Evolutionary conservation across 1,284 basidiomycete species (phyloP), one percentile per base, ranked within the genome.

Genomic region (Boletus sp.): DNA sequence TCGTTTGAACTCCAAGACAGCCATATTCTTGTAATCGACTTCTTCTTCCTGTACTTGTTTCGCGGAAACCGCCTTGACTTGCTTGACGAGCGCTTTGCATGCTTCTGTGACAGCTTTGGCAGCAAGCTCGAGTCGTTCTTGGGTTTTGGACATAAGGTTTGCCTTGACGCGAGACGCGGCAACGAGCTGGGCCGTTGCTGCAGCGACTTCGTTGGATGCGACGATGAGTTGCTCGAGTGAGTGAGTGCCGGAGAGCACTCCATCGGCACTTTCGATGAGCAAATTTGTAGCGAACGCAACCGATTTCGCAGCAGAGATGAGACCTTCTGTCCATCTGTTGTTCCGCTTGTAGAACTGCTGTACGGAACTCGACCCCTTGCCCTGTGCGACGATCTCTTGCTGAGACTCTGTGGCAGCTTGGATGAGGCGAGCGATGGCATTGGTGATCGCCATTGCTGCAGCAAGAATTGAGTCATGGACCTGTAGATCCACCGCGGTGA

Each of bases 311-410:
- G 97, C 97, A 35, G 95, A 97, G 69, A 99, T 97, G 66, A 99
- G 89, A 67, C 97, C 97, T 77, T 99, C 97, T 23, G 97, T 99
- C 97, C 97, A 99, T 64, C 97, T 88, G 78, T 99, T 98, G 87
- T 99, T 98, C 65, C 93, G 89, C 82, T 99, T 99, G 87, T 98
- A 99, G 85, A 99, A 99, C 72, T 98, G 97, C 77, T 97, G 95
- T 25, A 82, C 87, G 28, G 94, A 88, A 74, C 89, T 94, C 16
- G 94, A 91, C 8, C 97, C 97, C 76, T 89, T 93, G 64, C 97
- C 97, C 78, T 97, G 90, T 6, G 91, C 89, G 52, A 99, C 97
- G 64, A 99, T 99, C 79, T 99, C 97, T 75, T 98, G 89, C 77
- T 99, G 97, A 51, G 93, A 96, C 54, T 97, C 97, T 2, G 97